Evolutionary conservation across 78 protist species (phyloP), one percentile per base, ranked within the genome.

Genomic region (Emiliania huxleyi): DNA sequence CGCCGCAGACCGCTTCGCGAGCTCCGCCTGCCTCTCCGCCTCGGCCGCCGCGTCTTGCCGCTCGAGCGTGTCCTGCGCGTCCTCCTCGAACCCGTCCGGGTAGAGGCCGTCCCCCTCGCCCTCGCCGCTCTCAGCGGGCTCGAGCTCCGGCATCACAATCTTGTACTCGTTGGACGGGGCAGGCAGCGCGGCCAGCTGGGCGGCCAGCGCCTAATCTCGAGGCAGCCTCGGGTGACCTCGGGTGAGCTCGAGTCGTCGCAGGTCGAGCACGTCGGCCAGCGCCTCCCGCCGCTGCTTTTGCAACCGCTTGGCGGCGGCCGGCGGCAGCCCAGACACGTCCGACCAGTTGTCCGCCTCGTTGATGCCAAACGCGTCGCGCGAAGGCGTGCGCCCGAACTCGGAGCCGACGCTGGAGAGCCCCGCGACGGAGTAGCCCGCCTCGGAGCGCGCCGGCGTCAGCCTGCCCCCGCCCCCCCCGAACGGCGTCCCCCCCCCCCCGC

Each of bases 121-220:
- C 69, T 46, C 69, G 37, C 11, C 90, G 19, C 45, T 40, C 46
- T 37, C n/a, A n/a, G n/a, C n/a, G 33, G 11, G 33, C 79, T 62
- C 40, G 6, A 56, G 21, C 52, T 55, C 22, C 23, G 92, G 92
- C 55, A 69, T 23, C 40, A 69, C 84, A 48, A 90, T 35, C 84
- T 15, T 37, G 92, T 69, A 69, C 84, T 90, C 92, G 92, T 90
- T 90, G 23, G 3, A 8, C 44, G 92, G 87, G 33, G 92, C 85
- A 23, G 92, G 92, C 69, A 90, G 92, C 73, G 45, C 0, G 33
- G 22, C 12, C 37, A 85, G 44, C 71, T 44, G 69, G 0, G 40
- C 1, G 25, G 33, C 33, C 22, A 85, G 43, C n/a, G n/a, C n/a
- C n/a, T n/a, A n/a, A n/a, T n/a, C n/a, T n/a, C n/a, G n/a, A n/a